phyloP scores from a whole-genome alignment of 2,329 filamentous ascomycete species.

The Geosmithia flava region DNA sequence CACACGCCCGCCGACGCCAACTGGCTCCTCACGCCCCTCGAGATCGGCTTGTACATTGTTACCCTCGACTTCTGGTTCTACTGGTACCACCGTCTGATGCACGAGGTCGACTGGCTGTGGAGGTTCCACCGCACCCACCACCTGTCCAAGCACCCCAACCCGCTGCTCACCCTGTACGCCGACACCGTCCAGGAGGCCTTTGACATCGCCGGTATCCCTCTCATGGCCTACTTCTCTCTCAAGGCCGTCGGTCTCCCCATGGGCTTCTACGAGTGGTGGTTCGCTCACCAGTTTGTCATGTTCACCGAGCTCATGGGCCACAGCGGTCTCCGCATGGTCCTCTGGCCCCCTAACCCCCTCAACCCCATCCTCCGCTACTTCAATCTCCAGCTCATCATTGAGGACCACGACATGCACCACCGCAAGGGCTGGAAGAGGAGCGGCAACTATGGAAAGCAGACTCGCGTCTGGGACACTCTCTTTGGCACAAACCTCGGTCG shows the following conservation, averaged over 20 bases:
- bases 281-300: slow-evolving; percentile 29
- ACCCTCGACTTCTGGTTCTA: slow-evolving; percentile 29
- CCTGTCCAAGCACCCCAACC: slow-evolving; percentile 27
- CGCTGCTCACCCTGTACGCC: slow-evolving; percentile 26
- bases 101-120: slow-evolving; percentile 23
- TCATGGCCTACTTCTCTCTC: slow-evolving; percentile 22
- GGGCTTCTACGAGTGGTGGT: slow-evolving; percentile 34
- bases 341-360: slow-evolving; percentile 18
- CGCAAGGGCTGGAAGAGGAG: slow-evolving; percentile 22
- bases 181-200: slow-evolving; percentile 28
- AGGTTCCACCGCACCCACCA: slow-evolving; percentile 27
- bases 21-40: slow-evolving; percentile 14
- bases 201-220: slow-evolving; percentile 26
- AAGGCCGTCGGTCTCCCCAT: slow-evolving; percentile 22
- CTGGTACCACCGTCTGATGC: slow-evolving; percentile 27
- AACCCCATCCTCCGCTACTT: slow-evolving; percentile 18
- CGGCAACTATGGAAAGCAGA: slow-evolving; percentile 24
- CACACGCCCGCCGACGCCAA: slow-evolving; percentile 6
- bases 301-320: slow-evolving; percentile 25
- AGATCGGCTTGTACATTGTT: slow-evolving; percentile 19
- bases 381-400: slow-evolving; percentile 22
- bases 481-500: slow-evolving; percentile 21
- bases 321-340: slow-evolving; percentile 22
- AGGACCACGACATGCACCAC: slow-evolving; percentile 29
- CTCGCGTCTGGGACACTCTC: slow-evolving; percentile 19